phyloP scores from a whole-genome alignment of 495 filamentous ascomycete species.

The Neurospora sp. region DNA sequence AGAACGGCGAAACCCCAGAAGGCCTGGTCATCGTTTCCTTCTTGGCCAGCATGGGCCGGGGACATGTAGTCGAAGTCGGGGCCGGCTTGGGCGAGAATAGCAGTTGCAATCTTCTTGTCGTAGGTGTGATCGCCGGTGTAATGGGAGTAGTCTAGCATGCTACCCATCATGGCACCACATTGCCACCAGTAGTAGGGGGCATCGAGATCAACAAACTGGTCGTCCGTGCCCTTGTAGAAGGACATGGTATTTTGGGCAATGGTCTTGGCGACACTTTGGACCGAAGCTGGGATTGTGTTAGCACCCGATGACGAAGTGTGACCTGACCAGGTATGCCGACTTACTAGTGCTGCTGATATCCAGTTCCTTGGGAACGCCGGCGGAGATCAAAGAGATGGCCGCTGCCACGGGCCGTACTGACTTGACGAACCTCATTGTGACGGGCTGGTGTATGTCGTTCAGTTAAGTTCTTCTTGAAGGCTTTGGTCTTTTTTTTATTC shows the following conservation, averaged over 20 bases:
- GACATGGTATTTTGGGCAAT: conserved; percentile 44
- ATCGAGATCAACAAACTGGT: conserved; percentile 54
- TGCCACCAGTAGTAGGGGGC: conserved; percentile 78
- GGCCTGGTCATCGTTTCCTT: conserved; percentile 68
- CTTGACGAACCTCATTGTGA: conserved; percentile 24
- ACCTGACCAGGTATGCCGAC: conserved; percentile 4
- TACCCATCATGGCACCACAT: conserved; percentile 60
- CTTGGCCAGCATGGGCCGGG: conserved; percentile 28
- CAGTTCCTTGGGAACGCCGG: conserved; percentile 30
- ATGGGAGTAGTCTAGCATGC: conserved; percentile 75
- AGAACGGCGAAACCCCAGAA: conserved; percentile 74
- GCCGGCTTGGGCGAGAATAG: conserved; percentile 53
- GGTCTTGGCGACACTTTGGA: conserved; percentile 37
- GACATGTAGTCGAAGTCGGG: conserved; percentile 52
- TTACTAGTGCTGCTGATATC: conserved; percentile 33
- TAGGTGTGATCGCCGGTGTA: conserved; percentile 68
- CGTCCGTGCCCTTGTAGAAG: conserved; percentile 55
- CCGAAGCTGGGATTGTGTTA: conserved; percentile 31
- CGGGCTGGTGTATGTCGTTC: not conserved
- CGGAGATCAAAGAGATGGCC: conserved; percentile 19
- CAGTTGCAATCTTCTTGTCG: conserved; percentile 58
- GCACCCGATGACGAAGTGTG: conserved; percentile 1
- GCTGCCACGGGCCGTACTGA: conserved; percentile 19
- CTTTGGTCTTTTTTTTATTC: not conserved
- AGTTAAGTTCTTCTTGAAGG: not conserved